Evolutionary conservation across 2,329 filamentous ascomycete genomes (phyloP).

Genomic region (Phaeosphaeria sp.): DNA sequence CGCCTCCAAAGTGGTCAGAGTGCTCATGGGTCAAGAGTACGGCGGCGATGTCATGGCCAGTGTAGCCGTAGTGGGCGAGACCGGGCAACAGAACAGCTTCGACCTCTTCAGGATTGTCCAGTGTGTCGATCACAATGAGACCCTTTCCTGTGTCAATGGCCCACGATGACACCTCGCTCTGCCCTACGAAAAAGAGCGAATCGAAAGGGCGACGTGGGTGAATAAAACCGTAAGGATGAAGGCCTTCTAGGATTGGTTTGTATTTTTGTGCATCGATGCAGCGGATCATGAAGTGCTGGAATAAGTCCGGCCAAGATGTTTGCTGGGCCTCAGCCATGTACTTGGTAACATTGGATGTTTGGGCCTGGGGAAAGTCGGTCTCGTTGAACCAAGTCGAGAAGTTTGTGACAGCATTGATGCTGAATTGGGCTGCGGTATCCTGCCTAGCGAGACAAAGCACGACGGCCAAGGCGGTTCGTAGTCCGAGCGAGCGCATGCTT

Average conservation of each 20-base stretch:
- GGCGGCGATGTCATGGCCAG: conserved; percentile 12
- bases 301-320: conserved; percentile 6
- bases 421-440: background rate
- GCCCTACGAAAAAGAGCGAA: conserved; percentile 19
- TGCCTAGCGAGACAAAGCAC: background rate
- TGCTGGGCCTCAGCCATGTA: conserved; percentile 3
- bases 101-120: conserved; percentile 14
- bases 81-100: conserved; percentile 8
- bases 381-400: background rate
- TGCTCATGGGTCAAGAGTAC: conserved; percentile 20
- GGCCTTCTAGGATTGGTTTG: conserved; percentile 1
- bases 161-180: conserved; percentile 18
- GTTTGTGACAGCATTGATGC: conserved; percentile 49
- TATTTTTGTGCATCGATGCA: conserved; percentile 16
- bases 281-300: conserved; percentile 13
- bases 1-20: conserved; percentile 16
- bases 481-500: background rate
- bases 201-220: conserved; percentile 14
- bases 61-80: conserved; percentile 12
- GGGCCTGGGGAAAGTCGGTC: conserved; percentile 6
- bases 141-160: conserved; percentile 15
- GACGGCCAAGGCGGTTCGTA: background rate
- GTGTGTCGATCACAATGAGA: conserved; percentile 18
- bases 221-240: conserved; percentile 11
- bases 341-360: conserved; percentile 11